These are phyloP conservation scores for Ormosia emarginata DNA, from an alignment of 306 rosid genomes.

Conservation along the genomic window DNA sequence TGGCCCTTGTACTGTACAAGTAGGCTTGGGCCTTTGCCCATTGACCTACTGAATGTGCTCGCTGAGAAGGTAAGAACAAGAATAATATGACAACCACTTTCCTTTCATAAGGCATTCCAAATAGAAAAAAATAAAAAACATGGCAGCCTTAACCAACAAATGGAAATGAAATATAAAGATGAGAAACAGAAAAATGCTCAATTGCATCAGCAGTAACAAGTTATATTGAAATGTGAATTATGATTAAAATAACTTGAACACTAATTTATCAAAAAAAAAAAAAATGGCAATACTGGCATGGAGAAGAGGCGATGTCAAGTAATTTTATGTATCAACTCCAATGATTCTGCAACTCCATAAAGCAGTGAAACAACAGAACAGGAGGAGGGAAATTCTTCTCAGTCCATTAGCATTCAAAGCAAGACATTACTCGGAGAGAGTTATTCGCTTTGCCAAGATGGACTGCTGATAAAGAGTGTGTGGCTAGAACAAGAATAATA, in stretches of 20 bases:
- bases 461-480: constrained; percentile 23
- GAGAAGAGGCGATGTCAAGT: neutral
- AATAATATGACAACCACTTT: neutral
- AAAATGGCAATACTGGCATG: neutral
- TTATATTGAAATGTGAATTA: neutral
- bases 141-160: neutral
- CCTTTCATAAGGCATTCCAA: neutral
- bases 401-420: constrained; percentile 70
- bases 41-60: neutral
- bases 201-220: neutral
- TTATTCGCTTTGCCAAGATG: constrained; percentile 79
- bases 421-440: constrained; percentile 32
- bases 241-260: too few species aligned
- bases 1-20: neutral
- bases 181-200: neutral
- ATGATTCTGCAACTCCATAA: constrained; percentile 37
- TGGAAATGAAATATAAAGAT: neutral
- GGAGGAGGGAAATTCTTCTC: constrained; percentile 22
- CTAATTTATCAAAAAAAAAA: neutral
- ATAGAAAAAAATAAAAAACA: neutral
- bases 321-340: constrained; percentile 40
- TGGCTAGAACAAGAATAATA: neutral
- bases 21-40: neutral
- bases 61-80: neutral
- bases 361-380: constrained; percentile 36